These are phyloP conservation scores for Xylaria venustula DNA, from an alignment of 495 filamentous ascomycete genomes.

Conservation along the genomic window DNA sequence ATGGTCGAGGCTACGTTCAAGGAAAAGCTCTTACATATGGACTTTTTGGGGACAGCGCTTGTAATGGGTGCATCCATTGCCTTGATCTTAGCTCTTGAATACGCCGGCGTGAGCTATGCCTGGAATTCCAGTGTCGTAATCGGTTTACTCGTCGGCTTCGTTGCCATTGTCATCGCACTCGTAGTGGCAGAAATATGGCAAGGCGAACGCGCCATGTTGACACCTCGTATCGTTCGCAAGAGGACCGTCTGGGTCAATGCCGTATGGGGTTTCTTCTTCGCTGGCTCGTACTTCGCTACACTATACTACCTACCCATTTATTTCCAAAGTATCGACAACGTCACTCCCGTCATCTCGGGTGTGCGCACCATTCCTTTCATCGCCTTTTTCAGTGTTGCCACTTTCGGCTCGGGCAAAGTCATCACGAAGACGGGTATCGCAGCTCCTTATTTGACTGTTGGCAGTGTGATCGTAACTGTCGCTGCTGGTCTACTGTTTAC, in stretches of 20 bases:
- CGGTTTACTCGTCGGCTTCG: constrained; percentile 44
- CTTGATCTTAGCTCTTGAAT: constrained; percentile 49
- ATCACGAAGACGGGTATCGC: constrained; percentile 33
- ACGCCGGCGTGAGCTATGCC: constrained; percentile 40
- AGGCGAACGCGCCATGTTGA: constrained; percentile 43
- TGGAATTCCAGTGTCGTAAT: constrained; percentile 48
- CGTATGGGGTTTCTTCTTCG: constrained; percentile 40
- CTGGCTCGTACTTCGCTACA: constrained; percentile 44
- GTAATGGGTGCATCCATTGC: constrained; percentile 44
- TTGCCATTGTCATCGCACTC: constrained; percentile 27
- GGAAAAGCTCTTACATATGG: constrained; percentile 35
- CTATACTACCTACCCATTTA: constrained; percentile 65
- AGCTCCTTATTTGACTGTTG: constrained; percentile 34
- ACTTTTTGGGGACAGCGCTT: constrained; percentile 32
- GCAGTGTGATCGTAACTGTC: constrained; percentile 23
- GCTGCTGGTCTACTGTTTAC: constrained; percentile 45
- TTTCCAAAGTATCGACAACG: constrained; percentile 54
- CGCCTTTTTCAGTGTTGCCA: constrained; percentile 30
- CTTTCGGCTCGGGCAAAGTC: constrained; percentile 31
- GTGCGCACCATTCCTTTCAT: constrained; percentile 54
- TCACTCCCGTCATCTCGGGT: constrained; percentile 47
- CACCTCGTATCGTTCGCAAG: constrained; percentile 43
- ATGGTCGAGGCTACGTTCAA: constrained; percentile 31
- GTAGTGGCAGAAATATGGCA: constrained; percentile 31
- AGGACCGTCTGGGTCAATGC: constrained; percentile 41